Percentiles rank a stretch among this genome's conserved stretches.
phyloP scores from a whole-genome alignment of 768 basidiomycete genomes.

The Trametes elegans region DNA sequence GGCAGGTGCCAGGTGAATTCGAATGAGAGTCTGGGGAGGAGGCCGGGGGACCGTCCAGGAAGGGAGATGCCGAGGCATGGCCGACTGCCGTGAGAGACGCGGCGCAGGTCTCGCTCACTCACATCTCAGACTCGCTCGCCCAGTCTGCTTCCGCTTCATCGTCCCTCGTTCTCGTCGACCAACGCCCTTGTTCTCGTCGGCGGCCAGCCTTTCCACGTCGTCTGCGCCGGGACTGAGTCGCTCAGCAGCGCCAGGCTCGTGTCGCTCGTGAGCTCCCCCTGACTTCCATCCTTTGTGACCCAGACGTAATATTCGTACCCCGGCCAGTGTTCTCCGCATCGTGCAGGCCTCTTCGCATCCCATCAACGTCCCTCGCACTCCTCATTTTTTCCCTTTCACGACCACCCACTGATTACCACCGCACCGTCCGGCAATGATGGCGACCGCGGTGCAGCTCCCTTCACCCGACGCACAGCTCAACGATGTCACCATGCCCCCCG shows the following conservation, averaged over 20 bases:
- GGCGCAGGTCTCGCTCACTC: not conserved
- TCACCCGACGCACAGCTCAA: conserved; percentile 23
- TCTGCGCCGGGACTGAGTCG: not conserved
- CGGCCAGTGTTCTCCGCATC: conserved; percentile 16
- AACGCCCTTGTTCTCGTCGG: not conserved
- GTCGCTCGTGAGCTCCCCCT: conserved; percentile 6
- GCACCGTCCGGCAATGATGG: conserved; percentile 20
- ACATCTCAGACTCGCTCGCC: not conserved
- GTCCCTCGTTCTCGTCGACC: not conserved
- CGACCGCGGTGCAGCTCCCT: conserved; percentile 25
- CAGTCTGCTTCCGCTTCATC: conserved; percentile 8
- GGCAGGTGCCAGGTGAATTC: too few relatives aligned
- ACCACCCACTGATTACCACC: not conserved
- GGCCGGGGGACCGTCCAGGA: conserved; percentile 4
- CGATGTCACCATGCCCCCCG: conserved; percentile 17
- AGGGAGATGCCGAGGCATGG: conserved; percentile 14
- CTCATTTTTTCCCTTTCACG: conserved; percentile 1
- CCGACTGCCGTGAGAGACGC: not conserved
- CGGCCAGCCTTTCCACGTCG: not conserved
- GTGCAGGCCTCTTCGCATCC: conserved; percentile 3
- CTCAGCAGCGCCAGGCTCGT: not conserved
- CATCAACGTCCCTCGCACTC: conserved; percentile 10
- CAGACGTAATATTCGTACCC: conserved; percentile 17
- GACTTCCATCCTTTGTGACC: conserved; percentile 5
- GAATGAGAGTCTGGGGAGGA: not conserved